Conservation (phyloP, 148 eudicot genomes). For the Rhododendron williamsianum region DNA sequence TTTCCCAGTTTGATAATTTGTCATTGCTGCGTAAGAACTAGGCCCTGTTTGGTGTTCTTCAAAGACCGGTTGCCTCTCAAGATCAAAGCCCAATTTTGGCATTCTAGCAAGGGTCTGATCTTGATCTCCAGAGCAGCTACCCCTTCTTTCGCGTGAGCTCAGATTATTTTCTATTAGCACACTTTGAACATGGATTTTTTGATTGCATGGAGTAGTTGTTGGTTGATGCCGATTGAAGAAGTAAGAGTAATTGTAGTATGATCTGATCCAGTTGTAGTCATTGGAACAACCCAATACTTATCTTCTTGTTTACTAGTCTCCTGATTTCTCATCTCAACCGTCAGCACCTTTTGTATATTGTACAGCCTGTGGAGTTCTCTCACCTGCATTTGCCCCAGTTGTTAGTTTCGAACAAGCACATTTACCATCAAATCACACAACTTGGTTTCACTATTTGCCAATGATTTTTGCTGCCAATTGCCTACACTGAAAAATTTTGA, state of each 20-base stretch:
- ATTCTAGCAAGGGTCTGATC: neutral
- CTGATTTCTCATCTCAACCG: neutral
- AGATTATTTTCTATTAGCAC: neutral
- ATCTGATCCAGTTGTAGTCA: neutral
- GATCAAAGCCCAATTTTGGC: neutral
- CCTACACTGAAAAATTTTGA: neutral
- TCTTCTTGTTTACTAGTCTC: neutral
- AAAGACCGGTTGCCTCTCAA: neutral
- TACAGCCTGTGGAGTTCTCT: neutral
- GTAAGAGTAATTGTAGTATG: slow-evolving; percentile 1
- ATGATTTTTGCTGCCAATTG: neutral
- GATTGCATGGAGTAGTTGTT: neutral
- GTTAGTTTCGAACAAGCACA: neutral
- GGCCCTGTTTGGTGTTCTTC: neutral
- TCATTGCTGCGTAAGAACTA: neutral
- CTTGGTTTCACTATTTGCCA: neutral
- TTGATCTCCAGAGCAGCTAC: neutral
- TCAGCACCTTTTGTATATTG: neutral
- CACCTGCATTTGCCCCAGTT: neutral
- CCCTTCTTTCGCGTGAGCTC: neutral
- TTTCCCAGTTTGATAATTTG: neutral
- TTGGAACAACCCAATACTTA: neutral
- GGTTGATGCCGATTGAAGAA: neutral
- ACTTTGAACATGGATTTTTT: neutral
- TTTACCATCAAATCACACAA: neutral